Conservation (phyloP, 192 early-diverging fungal species). For the Backusella luteola region DNA sequence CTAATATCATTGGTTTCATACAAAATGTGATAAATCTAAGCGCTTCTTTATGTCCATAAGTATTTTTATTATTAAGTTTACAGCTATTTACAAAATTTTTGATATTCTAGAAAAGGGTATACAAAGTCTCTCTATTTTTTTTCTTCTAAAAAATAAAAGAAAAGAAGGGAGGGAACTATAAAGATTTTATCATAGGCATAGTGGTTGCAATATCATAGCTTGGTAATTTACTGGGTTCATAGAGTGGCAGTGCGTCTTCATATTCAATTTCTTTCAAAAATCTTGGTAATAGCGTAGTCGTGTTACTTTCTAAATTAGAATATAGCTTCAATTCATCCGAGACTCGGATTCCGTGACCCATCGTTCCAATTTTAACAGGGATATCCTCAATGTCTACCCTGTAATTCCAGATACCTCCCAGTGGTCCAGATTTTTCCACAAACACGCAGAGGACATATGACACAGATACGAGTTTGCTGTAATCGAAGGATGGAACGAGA, state of each 20-base stretch:
- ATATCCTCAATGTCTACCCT: background rate
- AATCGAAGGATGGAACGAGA: constrained; percentile 6
- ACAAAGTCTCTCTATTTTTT: background rate
- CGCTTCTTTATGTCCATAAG: background rate
- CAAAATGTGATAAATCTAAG: background rate
- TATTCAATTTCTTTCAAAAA: constrained; percentile 20
- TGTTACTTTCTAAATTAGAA: background rate
- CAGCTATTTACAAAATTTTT: background rate
- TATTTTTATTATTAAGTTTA: background rate
- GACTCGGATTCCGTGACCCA: constrained; percentile 23
- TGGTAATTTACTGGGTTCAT: constrained; percentile 16
- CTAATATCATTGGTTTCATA: background rate
- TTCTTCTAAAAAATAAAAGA: background rate
- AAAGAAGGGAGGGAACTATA: background rate
- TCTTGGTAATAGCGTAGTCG: constrained; percentile 3
- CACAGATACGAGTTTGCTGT: constrained; percentile 3
- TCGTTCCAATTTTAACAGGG: constrained; percentile 17
- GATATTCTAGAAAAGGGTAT: background rate
- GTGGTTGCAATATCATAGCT: constrained; percentile 1
- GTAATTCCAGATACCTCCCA: constrained; percentile 4
- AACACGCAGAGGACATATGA: constrained; percentile 3
- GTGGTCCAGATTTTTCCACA: background rate
- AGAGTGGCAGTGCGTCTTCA: constrained; percentile 17
- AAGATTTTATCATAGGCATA: background rate
- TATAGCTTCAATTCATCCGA: constrained; percentile 20